Base-by-base conservation (phyloP, 768 basidiomycete genomes). In the Harrya chromipes region DNA sequence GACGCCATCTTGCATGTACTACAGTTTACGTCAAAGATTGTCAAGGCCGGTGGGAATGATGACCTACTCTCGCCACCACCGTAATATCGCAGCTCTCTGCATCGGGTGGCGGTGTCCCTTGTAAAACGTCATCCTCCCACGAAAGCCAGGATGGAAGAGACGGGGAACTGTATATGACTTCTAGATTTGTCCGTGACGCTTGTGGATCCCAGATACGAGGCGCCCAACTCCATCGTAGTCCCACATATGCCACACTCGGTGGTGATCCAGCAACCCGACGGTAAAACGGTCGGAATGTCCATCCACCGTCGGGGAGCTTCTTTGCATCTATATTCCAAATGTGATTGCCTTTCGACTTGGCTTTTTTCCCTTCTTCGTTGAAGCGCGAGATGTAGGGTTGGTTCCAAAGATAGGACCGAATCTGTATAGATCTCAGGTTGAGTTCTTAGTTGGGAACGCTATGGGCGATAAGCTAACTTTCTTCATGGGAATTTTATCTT, bases 291-390 rank as follows among this genome's bases (percentile, higher is more conserved):
- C 91, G 80, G 72, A 95, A 97, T 45, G 82, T 77, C 93, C 93
- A 97, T 55, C 79, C 73, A 36, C 85, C 81, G 41, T 88, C 88
- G 20, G 73, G 73, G 20, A 72, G 64, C 68, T 90, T 94, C 72
- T 82, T 90, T n/a, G 93, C 95, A 61, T 97, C 92, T 43, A 98
- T 87, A 62, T 93, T 94, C 95, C 95, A 99, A 57, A 97, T 97
- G 62, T 98, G 95, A 71, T 99, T 99, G 40, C 95, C 95, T 74
- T 97, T 97, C 46, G 92, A 94, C 71, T 99, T 99, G 20, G 94
- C 90, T 72, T 99, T 99, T 71, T 97, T 97, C 31, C 95, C 95
- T 66, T 98, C 95, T 62, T 97, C 93, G 66, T 99, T 99, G 76
- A 94, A 98, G 26, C 95, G 89, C 24, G 93, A 85, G 64, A 99